A percentile compares a stretch with the other conserved stretches of the same genome.
These are phyloP conservation scores for Lizonia empirigonia DNA, from an alignment of 2,329 filamentous ascomycete species.

Conservation along the genomic window DNA sequence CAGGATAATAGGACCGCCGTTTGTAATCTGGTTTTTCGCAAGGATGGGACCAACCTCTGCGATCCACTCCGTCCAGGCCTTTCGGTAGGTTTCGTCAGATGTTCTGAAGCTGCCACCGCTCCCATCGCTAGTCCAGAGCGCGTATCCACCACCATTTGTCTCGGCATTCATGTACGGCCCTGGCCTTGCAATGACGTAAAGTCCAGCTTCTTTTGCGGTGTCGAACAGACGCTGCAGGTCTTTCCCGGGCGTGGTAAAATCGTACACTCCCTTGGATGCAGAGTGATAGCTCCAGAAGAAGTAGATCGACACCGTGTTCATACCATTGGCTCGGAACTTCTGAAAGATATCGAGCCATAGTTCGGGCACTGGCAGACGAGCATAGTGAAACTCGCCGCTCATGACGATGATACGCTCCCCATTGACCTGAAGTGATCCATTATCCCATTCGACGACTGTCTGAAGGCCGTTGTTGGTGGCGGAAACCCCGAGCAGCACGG, in stretches of 20 bases:
- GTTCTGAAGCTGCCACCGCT: conserved; percentile 53
- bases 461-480: conserved; percentile 39
- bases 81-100: conserved; percentile 52
- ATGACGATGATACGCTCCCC: conserved; percentile 57
- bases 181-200: conserved; percentile 58
- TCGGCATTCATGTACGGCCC: conserved; percentile 62
- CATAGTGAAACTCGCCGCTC: conserved; percentile 60
- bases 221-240: conserved; percentile 59
- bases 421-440: conserved; percentile 58
- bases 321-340: conserved; percentile 59
- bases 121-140: conserved; percentile 56
- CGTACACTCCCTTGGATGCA: conserved; percentile 52
- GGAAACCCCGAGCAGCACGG: conserved; percentile 20
- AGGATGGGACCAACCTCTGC: conserved; percentile 55
- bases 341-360: conserved; percentile 62
- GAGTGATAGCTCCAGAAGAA: conserved; percentile 60
- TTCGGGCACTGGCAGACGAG: conserved; percentile 60
- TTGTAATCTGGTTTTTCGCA: conserved; percentile 57
- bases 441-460: conserved; percentile 57
- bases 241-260: conserved; percentile 59
- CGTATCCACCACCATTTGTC: conserved; percentile 55
- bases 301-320: conserved; percentile 58
- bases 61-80: conserved; percentile 57
- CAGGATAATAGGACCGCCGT: conserved; percentile 58
- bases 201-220: conserved; percentile 57